Conservation (phyloP, 208 protist species). For the Tetramitus jugosus region DNA sequence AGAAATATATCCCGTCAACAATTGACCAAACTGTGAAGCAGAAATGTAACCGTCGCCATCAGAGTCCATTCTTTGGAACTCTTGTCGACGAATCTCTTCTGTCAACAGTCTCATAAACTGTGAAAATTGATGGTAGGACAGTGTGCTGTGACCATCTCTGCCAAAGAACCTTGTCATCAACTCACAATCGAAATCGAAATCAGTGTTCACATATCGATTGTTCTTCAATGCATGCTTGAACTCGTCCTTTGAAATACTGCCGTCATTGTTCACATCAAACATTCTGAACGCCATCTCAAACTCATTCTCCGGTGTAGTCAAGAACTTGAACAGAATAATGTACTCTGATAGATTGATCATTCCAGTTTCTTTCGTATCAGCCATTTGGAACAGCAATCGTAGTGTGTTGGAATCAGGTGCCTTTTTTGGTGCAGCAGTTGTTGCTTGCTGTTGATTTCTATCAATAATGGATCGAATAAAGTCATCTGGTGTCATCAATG, state of each 20-base stretch:
- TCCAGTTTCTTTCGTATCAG: background rate
- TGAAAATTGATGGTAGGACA: slow-evolving; percentile 20
- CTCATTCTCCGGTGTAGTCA: slow-evolving; percentile 24
- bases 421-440: background rate
- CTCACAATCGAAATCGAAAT: slow-evolving; percentile 22
- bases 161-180: slow-evolving; percentile 26
- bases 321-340: slow-evolving; percentile 20
- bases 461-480: slow-evolving; percentile 10
- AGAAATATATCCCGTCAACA: background rate
- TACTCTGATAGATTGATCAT: slow-evolving; percentile 25
- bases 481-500: slow-evolving; percentile 20
- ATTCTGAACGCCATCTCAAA: slow-evolving; percentile 25
- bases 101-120: slow-evolving; percentile 23
- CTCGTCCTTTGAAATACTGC: slow-evolving; percentile 13
- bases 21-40: slow-evolving; percentile 5
- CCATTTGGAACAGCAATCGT: background rate
- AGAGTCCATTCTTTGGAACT: slow-evolving; percentile 20
- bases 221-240: slow-evolving; percentile 20
- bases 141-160: background rate
- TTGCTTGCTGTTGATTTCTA: background rate
- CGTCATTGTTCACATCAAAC: slow-evolving; percentile 27
- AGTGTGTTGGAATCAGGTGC: no score
- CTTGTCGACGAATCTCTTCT: slow-evolving; percentile 16
- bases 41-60: slow-evolving; percentile 4
- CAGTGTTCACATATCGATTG: background rate